Evolutionary conservation across 2,329 filamentous ascomycete genomes (phyloP).

Genomic region (Scedosporium boydii): DNA sequence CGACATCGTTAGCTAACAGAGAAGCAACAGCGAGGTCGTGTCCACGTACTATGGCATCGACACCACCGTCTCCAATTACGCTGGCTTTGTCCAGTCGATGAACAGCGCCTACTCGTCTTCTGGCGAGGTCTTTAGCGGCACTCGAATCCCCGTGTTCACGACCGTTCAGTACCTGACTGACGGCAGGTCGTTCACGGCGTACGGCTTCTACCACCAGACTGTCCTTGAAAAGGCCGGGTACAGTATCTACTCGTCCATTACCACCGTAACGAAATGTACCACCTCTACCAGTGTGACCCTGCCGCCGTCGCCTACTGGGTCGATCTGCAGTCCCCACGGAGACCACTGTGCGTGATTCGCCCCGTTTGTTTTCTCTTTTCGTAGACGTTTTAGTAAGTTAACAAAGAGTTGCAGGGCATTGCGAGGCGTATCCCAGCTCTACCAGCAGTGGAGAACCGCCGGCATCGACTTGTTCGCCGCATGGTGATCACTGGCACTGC

Average conservation of each 20-base stretch:
- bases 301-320: slow-evolving; percentile 12
- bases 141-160: slow-evolving; percentile 12
- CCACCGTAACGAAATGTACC: slow-evolving; percentile 9
- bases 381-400: neutral
- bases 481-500: slow-evolving; percentile 11
- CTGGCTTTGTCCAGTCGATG: slow-evolving; percentile 12
- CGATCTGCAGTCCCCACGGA: slow-evolving; percentile 9
- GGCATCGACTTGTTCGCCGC: slow-evolving; percentile 1
- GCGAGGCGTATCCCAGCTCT: slow-evolving; percentile 5
- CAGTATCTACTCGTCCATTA: slow-evolving; percentile 9
- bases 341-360: neutral
- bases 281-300: slow-evolving; percentile 6
- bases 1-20: too few species aligned
- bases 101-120: slow-evolving; percentile 14
- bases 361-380: too few species aligned
- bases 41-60: slow-evolving; percentile 15
- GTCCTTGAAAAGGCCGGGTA: slow-evolving; percentile 14
- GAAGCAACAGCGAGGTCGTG: neutral
- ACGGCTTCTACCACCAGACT: slow-evolving; percentile 13
- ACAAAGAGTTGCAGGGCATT: slow-evolving; percentile 8
- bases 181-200: slow-evolving; percentile 13
- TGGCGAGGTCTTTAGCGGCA: slow-evolving; percentile 11
- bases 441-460: neutral
- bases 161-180: slow-evolving; percentile 8
- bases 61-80: slow-evolving; percentile 12